Evolutionary conservation across 2,329 filamentous ascomycete genomes (phyloP).

Genomic region (Paraconiothyrium sp.): DNA sequence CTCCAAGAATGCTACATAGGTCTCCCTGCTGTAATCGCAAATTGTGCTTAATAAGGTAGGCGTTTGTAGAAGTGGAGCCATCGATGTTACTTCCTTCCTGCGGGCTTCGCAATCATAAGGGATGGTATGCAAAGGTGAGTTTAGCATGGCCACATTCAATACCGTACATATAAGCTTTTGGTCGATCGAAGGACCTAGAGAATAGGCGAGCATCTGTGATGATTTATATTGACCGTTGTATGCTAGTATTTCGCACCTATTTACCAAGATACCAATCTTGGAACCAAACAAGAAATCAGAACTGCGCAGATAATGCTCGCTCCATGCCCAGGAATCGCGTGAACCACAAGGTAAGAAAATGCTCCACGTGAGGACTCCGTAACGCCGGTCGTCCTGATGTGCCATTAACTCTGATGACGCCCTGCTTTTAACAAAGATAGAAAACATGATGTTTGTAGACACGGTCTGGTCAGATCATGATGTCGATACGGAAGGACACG

Average conservation of each 20-base stretch:
- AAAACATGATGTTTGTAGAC: background rate
- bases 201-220: background rate
- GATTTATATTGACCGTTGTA: background rate
- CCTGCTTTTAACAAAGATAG: background rate
- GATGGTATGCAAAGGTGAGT: too few relatives aligned
- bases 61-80: too few relatives aligned
- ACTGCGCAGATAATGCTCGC: background rate
- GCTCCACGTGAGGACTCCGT: conserved; percentile 1
- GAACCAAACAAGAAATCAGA: background rate
- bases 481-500: background rate
- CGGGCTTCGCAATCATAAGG: too few relatives aligned
- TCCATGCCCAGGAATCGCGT: background rate
- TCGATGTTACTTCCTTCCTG: too few relatives aligned
- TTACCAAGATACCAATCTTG: background rate
- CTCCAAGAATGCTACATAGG: background rate
- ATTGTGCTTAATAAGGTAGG: too few relatives aligned
- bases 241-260: background rate
- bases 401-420: too few relatives aligned
- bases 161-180: too few relatives aligned
- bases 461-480: background rate
- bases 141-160: too few relatives aligned
- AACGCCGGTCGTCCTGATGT: conserved; percentile 1
- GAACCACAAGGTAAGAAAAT: background rate
- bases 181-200: background rate
- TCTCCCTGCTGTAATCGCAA: too few relatives aligned